Conservation (phyloP, 768 basidiomycete genomes). For the Gautieria morchelliformis region DNA sequence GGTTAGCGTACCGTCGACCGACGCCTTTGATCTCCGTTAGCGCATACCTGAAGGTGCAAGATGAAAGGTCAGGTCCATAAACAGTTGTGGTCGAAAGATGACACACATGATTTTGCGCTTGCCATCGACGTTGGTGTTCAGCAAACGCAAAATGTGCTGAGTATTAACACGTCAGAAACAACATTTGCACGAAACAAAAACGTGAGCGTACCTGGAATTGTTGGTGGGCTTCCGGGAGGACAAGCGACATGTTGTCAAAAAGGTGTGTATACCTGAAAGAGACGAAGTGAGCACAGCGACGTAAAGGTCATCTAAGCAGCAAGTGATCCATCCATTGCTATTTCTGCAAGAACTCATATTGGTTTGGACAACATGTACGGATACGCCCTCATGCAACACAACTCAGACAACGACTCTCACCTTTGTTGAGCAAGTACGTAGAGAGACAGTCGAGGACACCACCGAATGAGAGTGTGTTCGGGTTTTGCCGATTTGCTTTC, state of each 20-base stretch:
- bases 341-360: neutral
- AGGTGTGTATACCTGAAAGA: neutral
- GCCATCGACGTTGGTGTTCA: conserved; percentile 99
- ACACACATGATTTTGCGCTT: conserved; percentile 91
- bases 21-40: conserved; percentile 99
- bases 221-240: conserved; percentile 88
- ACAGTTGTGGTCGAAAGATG: neutral
- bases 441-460: neutral
- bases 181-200: neutral
- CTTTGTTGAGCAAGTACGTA: neutral
- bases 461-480: neutral
- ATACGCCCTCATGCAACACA: neutral
- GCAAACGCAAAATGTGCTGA: conserved; percentile 96
- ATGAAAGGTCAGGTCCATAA: neutral
- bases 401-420: neutral
- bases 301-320: neutral
- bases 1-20: conserved; percentile 94
- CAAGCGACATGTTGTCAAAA: conserved; percentile 78
- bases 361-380: neutral
- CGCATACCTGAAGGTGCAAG: conserved; percentile 46
- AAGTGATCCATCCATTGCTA: conserved; percentile 1
- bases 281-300: neutral
- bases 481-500: conserved; percentile 6
- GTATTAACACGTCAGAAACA: conserved; percentile 5
- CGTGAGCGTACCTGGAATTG: conserved; percentile 73